Evolutionary conservation across 116 monocot genomes (phyloP).

Genomic region (Dioscorea cayenensis): DNA sequence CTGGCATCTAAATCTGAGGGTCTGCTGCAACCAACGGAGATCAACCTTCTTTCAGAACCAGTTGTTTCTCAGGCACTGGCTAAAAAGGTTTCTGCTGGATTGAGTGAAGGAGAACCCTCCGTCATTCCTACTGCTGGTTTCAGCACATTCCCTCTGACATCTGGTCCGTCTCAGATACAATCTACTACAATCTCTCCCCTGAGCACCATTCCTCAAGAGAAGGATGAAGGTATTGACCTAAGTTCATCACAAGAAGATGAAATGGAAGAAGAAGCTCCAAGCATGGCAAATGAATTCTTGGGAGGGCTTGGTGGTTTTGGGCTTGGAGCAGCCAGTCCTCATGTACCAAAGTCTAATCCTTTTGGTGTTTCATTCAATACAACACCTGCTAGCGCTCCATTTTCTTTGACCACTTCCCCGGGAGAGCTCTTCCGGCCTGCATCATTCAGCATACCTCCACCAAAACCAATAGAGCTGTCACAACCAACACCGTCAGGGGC

Average conservation of each 20-base stretch:
- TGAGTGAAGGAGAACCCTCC: slow-evolving; percentile 5
- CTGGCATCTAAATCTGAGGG: background rate
- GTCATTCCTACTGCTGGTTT: slow-evolving; percentile 9
- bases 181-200: slow-evolving; percentile 5
- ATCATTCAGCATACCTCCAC: slow-evolving; percentile 60
- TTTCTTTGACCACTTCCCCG: slow-evolving; percentile 41
- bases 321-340: slow-evolving; percentile 41
- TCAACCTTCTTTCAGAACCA: slow-evolving; percentile 13
- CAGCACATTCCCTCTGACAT: slow-evolving; percentile 6
- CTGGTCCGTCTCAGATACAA: slow-evolving; percentile 9
- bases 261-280: slow-evolving; percentile 93
- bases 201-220: slow-evolving; percentile 18
- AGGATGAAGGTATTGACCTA: slow-evolving; percentile 22
- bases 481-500: slow-evolving; percentile 29
- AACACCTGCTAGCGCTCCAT: slow-evolving; percentile 19
- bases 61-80: slow-evolving; percentile 17
- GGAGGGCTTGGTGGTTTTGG: slow-evolving; percentile 60
- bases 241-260: slow-evolving; percentile 62
- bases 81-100: slow-evolving; percentile 1
- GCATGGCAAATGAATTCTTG: slow-evolving; percentile 25
- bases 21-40: background rate
- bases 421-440: slow-evolving; percentile 83
- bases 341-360: slow-evolving; percentile 58
- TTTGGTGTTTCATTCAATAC: slow-evolving; percentile 63
- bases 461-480: slow-evolving; percentile 47